Evolutionary conservation across 305 asterid genomes (phyloP).

Genomic region (Fraxinus greggii): DNA sequence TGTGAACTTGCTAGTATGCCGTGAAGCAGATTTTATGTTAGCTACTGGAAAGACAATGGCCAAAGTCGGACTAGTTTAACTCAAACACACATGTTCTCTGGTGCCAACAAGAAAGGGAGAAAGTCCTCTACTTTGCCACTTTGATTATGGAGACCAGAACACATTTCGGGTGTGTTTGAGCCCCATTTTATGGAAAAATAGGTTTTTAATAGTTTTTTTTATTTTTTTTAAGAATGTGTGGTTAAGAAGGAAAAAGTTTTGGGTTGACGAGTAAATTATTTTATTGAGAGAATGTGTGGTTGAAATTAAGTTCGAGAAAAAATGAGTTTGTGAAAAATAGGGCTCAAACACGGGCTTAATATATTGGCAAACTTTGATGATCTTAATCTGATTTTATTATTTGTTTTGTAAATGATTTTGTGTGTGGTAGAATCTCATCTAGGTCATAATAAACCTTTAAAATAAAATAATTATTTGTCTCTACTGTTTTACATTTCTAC

Average conservation of each 20-base stretch:
- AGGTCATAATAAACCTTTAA: background rate
- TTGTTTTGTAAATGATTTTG: background rate
- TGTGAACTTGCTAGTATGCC: background rate
- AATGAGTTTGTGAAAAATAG: background rate
- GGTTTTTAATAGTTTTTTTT: background rate
- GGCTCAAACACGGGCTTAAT: background rate
- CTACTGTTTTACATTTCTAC: conserved; percentile 3
- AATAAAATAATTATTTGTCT: background rate
- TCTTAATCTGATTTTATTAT: background rate
- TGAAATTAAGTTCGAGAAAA: background rate
- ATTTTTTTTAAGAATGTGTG: background rate
- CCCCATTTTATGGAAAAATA: background rate
- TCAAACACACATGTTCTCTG: background rate
- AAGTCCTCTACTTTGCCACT: background rate
- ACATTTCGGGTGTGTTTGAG: background rate
- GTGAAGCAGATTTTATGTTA: background rate
- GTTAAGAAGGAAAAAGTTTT: background rate
- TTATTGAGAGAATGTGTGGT: background rate
- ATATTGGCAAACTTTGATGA: background rate
- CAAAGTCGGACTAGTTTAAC: background rate
- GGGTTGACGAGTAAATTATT: background rate
- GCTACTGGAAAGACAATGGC: background rate
- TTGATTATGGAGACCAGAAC: background rate
- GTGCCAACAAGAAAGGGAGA: background rate
- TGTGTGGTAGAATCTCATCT: background rate